Evolutionary conservation across 352 stramenopile species (phyloP).

Genomic region (Globisporangium camurandrum): DNA sequence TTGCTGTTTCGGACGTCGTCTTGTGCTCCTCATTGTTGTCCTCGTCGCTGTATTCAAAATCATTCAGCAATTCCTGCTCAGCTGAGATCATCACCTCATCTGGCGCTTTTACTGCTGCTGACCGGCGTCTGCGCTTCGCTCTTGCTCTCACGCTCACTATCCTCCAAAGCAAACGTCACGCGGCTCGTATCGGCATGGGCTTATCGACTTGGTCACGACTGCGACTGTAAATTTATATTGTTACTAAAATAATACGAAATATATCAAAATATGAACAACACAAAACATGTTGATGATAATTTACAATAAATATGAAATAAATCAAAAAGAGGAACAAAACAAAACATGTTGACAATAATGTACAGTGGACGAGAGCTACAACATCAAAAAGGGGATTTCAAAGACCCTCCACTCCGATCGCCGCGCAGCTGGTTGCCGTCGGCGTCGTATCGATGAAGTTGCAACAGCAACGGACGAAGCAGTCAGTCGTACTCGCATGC

Average conservation of each 20-base stretch:
- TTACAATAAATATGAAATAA: no score
- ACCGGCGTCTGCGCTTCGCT: slow-evolving; percentile 28
- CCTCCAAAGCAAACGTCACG: slow-evolving; percentile 22
- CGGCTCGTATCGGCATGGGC: neutral
- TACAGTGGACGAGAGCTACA: neutral
- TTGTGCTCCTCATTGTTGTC: slow-evolving; percentile 23
- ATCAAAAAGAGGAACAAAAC: neutral
- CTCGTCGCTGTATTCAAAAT: slow-evolving; percentile 80
- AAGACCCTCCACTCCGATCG: no score
- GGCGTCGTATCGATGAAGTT: no score
- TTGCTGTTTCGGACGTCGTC: no score
- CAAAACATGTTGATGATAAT: no score
- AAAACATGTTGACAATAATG: neutral
- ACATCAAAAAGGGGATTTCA: neutral
- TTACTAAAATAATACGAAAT: no score
- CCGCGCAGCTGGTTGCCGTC: no score
- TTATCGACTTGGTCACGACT: slow-evolving; percentile 1
- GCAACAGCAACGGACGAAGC: no score
- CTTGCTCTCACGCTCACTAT: slow-evolving; percentile 16
- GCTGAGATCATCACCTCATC: slow-evolving; percentile 47
- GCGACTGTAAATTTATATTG: no score
- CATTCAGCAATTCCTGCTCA: slow-evolving; percentile 74
- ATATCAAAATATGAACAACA: no score
- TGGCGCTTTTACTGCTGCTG: no score
- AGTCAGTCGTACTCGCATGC: no score